phyloP scores from a whole-genome alignment of 2,329 filamentous ascomycete genomes.

The Sporothrix curviconia region DNA sequence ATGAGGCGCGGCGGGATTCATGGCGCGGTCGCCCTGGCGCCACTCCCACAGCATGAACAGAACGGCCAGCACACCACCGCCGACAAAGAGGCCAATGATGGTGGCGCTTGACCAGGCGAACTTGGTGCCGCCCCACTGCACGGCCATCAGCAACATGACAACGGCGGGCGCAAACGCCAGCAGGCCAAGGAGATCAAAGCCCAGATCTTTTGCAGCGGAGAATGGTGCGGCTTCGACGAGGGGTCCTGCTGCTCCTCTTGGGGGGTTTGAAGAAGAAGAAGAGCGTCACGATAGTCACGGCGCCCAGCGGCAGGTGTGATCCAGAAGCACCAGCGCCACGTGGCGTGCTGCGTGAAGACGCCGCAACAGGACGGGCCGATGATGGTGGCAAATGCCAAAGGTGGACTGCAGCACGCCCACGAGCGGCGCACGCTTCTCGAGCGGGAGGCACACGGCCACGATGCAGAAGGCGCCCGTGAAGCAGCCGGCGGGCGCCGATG shows the following conservation, averaged over 20 bases:
- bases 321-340: constrained; percentile 45
- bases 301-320: constrained; percentile 42
- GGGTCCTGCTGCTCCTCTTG: constrained; percentile 29
- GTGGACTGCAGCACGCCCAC: constrained; percentile 41
- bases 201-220: constrained; percentile 25
- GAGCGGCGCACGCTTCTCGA: constrained; percentile 34
- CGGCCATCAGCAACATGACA: constrained; percentile 38
- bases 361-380: constrained; percentile 43
- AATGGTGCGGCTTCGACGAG: constrained; percentile 22
- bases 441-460: constrained; percentile 33
- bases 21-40: constrained; percentile 23
- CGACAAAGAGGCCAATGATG: constrained; percentile 39
- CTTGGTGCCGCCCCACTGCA: constrained; percentile 37
- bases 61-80: constrained; percentile 30
- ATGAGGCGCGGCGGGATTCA: constrained; percentile 26
- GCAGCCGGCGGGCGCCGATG: constrained; percentile 43
- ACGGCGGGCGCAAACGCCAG: constrained; percentile 35
- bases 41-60: constrained; percentile 39
- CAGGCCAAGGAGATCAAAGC: constrained; percentile 39
- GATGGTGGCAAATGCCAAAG: constrained; percentile 41
- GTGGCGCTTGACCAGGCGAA: constrained; percentile 34
- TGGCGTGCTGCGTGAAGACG: constrained; percentile 32
- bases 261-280: constrained; percentile 31
- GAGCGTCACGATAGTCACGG: constrained; percentile 28
- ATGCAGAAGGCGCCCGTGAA: constrained; percentile 48